Conservation (phyloP, 2,329 filamentous ascomycete genomes). For the Fusarium sp. region DNA sequence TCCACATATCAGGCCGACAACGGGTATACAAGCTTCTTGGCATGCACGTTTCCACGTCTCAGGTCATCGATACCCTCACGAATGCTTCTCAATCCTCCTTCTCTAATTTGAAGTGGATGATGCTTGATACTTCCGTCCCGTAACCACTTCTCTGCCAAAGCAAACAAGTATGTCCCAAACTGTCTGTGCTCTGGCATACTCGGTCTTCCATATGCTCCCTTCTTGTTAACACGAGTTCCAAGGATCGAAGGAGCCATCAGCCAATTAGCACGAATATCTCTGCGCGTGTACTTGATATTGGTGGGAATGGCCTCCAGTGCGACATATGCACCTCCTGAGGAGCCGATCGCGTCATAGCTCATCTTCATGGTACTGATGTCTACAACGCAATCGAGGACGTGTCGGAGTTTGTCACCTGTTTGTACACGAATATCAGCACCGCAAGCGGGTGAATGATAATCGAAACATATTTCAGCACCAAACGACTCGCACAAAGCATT, state of each 20-base stretch:
- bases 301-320: conserved; percentile 4
- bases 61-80: neutral
- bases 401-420: neutral
- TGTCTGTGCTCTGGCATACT: neutral
- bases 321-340: conserved; percentile 4
- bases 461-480: conserved; percentile 5
- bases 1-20: no score
- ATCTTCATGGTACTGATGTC: conserved; percentile 4
- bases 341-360: conserved; percentile 1
- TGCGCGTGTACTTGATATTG: conserved; percentile 1
- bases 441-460: conserved; percentile 8
- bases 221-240: neutral
- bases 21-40: neutral
- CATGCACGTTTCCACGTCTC: neutral
- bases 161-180: neutral
- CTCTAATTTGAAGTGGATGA: neutral
- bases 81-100: neutral
- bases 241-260: conserved; percentile 1
- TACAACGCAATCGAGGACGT: conserved; percentile 1
- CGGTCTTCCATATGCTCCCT: neutral
- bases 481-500: neutral
- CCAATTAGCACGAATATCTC: conserved; percentile 2
- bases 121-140: neutral
- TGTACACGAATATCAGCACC: conserved; percentile 3
- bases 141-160: neutral